Evolutionary conservation across 2,329 filamentous ascomycete species (phyloP).

Genomic region (Davidsoniella virescens): DNA sequence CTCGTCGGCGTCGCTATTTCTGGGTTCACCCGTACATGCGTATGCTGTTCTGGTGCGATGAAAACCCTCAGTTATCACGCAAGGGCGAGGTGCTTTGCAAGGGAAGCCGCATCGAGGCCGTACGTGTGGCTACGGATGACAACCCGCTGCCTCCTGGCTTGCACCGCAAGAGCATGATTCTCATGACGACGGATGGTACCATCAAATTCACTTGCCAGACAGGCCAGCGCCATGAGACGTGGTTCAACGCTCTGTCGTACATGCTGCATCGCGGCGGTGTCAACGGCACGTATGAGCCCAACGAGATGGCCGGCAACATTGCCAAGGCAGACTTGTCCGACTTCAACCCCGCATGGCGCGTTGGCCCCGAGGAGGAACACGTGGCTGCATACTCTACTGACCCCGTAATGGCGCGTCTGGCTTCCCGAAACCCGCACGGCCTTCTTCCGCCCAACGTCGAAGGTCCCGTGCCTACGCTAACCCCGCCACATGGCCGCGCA

Average conservation of each 20-base stretch:
- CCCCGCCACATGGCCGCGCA: slow-evolving; percentile 5
- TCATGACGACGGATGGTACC: slow-evolving; percentile 73
- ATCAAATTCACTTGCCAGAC: slow-evolving; percentile 93
- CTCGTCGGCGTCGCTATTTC: slow-evolving; percentile 88
- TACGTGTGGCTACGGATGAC: slow-evolving; percentile 81
- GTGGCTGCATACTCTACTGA: slow-evolving; percentile 8
- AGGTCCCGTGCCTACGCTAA: slow-evolving; percentile 17
- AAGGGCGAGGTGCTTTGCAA: slow-evolving; percentile 62
- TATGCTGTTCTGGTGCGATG: slow-evolving; percentile 91
- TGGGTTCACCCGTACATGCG: slow-evolving; percentile 98
- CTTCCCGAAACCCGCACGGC: slow-evolving; percentile 13
- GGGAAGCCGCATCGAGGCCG: slow-evolving; percentile 85
- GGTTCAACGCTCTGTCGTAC: slow-evolving; percentile 95
- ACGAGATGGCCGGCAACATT: slow-evolving; percentile 40
- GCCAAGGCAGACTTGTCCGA: slow-evolving; percentile 53
- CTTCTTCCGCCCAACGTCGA: slow-evolving; percentile 30
- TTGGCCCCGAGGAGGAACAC: slow-evolving; percentile 9
- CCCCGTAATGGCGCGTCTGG: slow-evolving; percentile 4
- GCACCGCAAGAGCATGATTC: slow-evolving; percentile 81
- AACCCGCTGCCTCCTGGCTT: slow-evolving; percentile 91
- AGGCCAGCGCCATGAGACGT: slow-evolving; percentile 88
- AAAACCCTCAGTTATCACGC: slow-evolving; percentile 67
- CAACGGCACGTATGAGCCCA: slow-evolving; percentile 36
- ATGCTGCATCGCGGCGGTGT: slow-evolving; percentile 61
- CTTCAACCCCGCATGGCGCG: slow-evolving; percentile 52